Evolutionary conservation across 768 basidiomycete genomes (phyloP).

Genomic region (Hydnomerulius pinastri): DNA sequence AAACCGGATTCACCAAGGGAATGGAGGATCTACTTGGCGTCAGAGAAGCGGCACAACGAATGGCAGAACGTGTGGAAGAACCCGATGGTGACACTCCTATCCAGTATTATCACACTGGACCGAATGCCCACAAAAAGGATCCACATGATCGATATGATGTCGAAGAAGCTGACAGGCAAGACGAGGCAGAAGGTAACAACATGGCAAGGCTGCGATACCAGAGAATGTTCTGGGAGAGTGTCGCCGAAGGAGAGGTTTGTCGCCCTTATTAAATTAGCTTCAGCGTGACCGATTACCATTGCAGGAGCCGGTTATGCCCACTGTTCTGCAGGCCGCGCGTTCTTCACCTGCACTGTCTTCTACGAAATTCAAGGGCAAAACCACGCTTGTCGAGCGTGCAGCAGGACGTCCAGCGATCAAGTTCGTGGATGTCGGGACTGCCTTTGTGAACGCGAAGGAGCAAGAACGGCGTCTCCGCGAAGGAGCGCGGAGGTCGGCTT

Average conservation of each 20-base stretch:
- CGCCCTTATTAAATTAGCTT: conserved; percentile 8
- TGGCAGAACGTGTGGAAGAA: conserved; percentile 1
- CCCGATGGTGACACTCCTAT: conserved; percentile 1
- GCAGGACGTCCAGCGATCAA: conserved; percentile 55
- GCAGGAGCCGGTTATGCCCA: conserved; percentile 66
- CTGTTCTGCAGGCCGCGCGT: conserved; percentile 51
- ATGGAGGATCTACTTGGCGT: conserved; percentile 83
- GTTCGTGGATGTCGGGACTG: conserved; percentile 75
- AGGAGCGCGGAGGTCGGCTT: conserved; percentile 47
- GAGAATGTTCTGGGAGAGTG: conserved; percentile 78
- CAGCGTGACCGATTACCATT: neutral
- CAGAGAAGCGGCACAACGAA: conserved; percentile 23
- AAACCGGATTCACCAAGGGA: conserved; percentile 75
- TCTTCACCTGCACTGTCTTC: conserved; percentile 39
- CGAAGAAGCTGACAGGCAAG: conserved; percentile 62
- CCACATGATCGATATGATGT: conserved; percentile 44
- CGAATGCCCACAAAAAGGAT: neutral
- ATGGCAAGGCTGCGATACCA: conserved; percentile 65
- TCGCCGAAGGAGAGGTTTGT: conserved; percentile 66
- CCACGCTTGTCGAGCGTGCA: conserved; percentile 38
- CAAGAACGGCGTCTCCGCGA: conserved; percentile 49
- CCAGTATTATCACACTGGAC: conserved; percentile 7
- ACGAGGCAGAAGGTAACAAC: conserved; percentile 56
- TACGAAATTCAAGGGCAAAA: conserved; percentile 39
- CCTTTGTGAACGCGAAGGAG: conserved; percentile 63